Evolutionary conservation across 805 yeast species (phyloP).

Genomic region (Starmerella etchellsii): DNA sequence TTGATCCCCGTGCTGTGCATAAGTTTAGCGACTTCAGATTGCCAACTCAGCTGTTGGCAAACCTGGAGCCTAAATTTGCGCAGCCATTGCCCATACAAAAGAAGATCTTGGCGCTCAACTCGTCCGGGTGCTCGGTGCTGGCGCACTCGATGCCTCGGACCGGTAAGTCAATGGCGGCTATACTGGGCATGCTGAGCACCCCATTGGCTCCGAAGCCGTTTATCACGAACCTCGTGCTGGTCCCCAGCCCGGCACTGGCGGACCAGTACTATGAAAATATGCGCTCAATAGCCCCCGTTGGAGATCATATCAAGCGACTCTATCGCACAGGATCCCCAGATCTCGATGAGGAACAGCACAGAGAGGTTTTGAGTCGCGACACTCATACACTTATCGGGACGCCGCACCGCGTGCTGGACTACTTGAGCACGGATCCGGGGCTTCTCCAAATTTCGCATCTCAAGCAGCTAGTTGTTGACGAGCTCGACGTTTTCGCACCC

Average conservation of each 20-base stretch:
- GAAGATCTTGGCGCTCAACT: constrained; percentile 22
- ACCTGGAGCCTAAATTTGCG: constrained; percentile 3
- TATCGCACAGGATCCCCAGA: constrained; percentile 22
- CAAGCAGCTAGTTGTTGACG: constrained; percentile 23
- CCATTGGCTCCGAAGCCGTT: background rate
- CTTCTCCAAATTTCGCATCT: constrained; percentile 14
- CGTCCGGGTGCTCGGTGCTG: constrained; percentile 24
- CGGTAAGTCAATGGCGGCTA: constrained; percentile 28
- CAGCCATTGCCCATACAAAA: constrained; percentile 24
- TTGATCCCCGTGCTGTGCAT: constrained; percentile 21
- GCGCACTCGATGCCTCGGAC: constrained; percentile 25
- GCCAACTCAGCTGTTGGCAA: constrained; percentile 6
- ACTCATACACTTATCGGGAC: constrained; percentile 40
- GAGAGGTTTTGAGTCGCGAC: constrained; percentile 6
- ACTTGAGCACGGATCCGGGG: constrained; percentile 26
- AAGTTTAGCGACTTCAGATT: constrained; percentile 20
- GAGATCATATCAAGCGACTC: constrained; percentile 8
- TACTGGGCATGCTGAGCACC: constrained; percentile 20
- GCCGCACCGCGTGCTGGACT: constrained; percentile 41
- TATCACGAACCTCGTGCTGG: constrained; percentile 25
- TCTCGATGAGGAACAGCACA: constrained; percentile 21
- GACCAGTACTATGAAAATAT: constrained; percentile 23
- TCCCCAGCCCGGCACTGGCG: constrained; percentile 27
- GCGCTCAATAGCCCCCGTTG: too few relatives aligned
- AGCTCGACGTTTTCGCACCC: constrained; percentile 20